Evolutionary conservation across 257 asterid genomes (phyloP).

Genomic region (Salvia hispanica): DNA sequence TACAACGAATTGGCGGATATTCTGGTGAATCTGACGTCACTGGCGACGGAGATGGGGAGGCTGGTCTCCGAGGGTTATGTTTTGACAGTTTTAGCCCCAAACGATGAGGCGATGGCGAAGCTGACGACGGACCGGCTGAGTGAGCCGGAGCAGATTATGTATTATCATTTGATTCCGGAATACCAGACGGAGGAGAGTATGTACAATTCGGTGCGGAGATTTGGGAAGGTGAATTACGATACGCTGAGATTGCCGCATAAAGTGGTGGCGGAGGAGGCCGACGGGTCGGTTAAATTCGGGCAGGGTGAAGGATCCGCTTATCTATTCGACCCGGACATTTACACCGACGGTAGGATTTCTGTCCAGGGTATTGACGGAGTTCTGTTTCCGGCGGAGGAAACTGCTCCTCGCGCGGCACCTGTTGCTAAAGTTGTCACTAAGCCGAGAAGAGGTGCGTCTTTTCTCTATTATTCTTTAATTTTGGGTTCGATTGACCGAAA

Average conservation of each 20-base stretch:
- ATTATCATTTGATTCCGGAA: slow-evolving; percentile 52
- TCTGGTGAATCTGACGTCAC: slow-evolving; percentile 74
- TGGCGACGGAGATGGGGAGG: slow-evolving; percentile 90
- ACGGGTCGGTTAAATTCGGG: slow-evolving; percentile 94
- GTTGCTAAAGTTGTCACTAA: slow-evolving; percentile 52
- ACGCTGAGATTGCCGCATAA: slow-evolving; percentile 77
- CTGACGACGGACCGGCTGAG: slow-evolving; percentile 75
- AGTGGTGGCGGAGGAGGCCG: slow-evolving; percentile 88
- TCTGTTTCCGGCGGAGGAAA: slow-evolving; percentile 68
- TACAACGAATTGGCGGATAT: slow-evolving; percentile 93
- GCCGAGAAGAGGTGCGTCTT: slow-evolving; percentile 63
- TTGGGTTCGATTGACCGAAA: slow-evolving; percentile 12
- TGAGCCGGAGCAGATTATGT: slow-evolving; percentile 46
- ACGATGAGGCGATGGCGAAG: slow-evolving; percentile 98
- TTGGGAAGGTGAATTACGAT: slow-evolving; percentile 80
- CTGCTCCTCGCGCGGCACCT: slow-evolving; percentile 47
- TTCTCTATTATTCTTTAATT: not conserved
- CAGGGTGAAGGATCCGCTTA: slow-evolving; percentile 71
- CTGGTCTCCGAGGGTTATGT: slow-evolving; percentile 91
- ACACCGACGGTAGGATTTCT: slow-evolving; percentile 47
- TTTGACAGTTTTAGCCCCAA: slow-evolving; percentile 79
- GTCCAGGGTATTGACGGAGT: slow-evolving; percentile 55
- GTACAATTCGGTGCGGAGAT: slow-evolving; percentile 90
- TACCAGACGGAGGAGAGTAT: slow-evolving; percentile 96
- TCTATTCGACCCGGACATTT: slow-evolving; percentile 87